Percentiles rank a stretch among this genome's conserved stretches.
Conservation (phyloP, 352 stramenopile species). For the Phytophthora ohioensis region DNA sequence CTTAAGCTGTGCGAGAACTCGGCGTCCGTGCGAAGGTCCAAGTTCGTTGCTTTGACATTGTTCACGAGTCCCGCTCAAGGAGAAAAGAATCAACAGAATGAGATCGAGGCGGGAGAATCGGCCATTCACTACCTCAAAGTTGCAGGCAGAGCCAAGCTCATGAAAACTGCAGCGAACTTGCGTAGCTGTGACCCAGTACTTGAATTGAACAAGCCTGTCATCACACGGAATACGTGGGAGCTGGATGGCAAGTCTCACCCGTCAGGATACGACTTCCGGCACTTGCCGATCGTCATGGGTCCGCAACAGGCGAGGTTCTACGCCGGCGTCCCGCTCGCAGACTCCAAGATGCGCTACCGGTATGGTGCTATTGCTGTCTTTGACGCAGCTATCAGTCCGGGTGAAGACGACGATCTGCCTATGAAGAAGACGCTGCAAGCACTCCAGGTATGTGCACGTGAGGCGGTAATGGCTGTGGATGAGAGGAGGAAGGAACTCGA, state of each 20-base stretch:
- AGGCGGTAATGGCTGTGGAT: constrained; percentile 51
- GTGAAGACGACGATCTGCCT: constrained; percentile 50
- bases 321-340: constrained; percentile 64
- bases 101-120: constrained; percentile 24
- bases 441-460: constrained; percentile 48
- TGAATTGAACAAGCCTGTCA: constrained; percentile 45
- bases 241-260: constrained; percentile 34
- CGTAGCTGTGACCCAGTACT: constrained; percentile 79
- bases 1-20: constrained; percentile 64
- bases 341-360: constrained; percentile 48
- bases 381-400: constrained; percentile 49
- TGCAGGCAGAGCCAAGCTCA: constrained; percentile 52
- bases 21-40: constrained; percentile 45
- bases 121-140: constrained; percentile 62
- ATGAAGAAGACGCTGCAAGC: constrained; percentile 41
- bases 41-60: constrained; percentile 70
- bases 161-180: constrained; percentile 65
- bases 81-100: constrained; percentile 19
- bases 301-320: constrained; percentile 82
- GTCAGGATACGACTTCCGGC: constrained; percentile 57
- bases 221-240: constrained; percentile 58
- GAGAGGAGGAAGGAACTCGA: constrained; percentile 55
- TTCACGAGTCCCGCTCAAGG: constrained; percentile 36
- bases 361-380: constrained; percentile 77
- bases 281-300: constrained; percentile 73